Conservation (phyloP, 805 yeast genomes). For the Starmerella floricola region DNA sequence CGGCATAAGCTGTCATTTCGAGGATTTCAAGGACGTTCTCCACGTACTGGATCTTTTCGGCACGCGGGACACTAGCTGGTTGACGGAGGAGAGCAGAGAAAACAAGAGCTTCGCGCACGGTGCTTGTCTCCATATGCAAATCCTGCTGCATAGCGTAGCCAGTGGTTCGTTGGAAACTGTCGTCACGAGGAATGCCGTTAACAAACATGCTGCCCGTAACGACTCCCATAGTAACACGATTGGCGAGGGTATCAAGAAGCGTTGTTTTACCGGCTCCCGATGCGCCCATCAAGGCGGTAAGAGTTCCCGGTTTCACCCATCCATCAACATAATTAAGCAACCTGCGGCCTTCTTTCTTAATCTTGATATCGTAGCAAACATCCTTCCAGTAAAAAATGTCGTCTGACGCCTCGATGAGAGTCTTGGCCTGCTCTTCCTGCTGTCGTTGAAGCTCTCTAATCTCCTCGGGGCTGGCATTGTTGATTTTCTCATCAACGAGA, state of each 20-base stretch:
- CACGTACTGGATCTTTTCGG: conserved; percentile 55
- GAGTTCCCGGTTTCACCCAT: conserved; percentile 67
- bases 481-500: conserved; percentile 25
- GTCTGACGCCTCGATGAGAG: conserved; percentile 28
- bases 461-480: conserved; percentile 6
- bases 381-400: conserved; percentile 54
- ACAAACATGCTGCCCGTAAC: conserved; percentile 63
- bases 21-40: conserved; percentile 54
- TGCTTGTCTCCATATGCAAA: conserved; percentile 52
- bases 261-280: conserved; percentile 86
- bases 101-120: conserved; percentile 62
- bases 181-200: conserved; percentile 51
- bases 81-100: conserved; percentile 66
- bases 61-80: conserved; percentile 42
- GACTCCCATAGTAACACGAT: conserved; percentile 57
- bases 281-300: conserved; percentile 75
- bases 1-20: conserved; percentile 59
- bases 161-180: conserved; percentile 61
- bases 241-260: conserved; percentile 57
- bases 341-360: conserved; percentile 31
- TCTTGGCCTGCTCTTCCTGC: conserved; percentile 14
- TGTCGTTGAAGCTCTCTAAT: conserved; percentile 10
- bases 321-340: conserved; percentile 46
- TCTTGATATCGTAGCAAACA: conserved; percentile 45
- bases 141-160: conserved; percentile 79